Evolutionary conservation across 768 basidiomycete genomes (phyloP).

Genomic region (Astraeus odoratus): DNA sequence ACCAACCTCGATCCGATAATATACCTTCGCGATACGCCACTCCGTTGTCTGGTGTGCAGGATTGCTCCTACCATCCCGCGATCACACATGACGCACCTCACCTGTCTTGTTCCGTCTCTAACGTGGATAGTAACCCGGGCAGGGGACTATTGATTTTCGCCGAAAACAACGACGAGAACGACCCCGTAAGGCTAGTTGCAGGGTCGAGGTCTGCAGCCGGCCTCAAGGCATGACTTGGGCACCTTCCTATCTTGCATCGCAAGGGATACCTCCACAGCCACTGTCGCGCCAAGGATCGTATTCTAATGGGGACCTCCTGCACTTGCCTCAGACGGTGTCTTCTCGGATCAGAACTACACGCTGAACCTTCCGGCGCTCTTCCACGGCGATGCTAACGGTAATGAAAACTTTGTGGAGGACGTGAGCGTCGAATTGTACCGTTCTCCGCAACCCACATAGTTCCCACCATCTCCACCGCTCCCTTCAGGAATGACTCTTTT

Average conservation of each 20-base stretch:
- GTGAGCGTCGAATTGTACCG: constrained; percentile 5
- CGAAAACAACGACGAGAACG: not conserved
- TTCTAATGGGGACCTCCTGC: constrained; percentile 19
- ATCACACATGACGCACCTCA: constrained; percentile 11
- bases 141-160: not conserved
- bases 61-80: constrained; percentile 13
- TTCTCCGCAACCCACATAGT: not conserved
- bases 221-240: constrained; percentile 9
- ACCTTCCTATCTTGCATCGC: constrained; percentile 12
- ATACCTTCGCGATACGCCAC: constrained; percentile 18
- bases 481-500: not conserved
- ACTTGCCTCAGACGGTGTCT: constrained; percentile 11
- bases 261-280: constrained; percentile 24
- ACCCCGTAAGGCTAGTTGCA: not conserved
- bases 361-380: constrained; percentile 15
- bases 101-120: not conserved
- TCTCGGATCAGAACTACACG: constrained; percentile 10
- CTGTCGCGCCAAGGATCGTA: constrained; percentile 18
- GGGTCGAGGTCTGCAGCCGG: constrained; percentile 12
- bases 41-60: constrained; percentile 15
- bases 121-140: not conserved
- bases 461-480: not conserved
- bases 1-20: constrained; percentile 18
- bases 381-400: constrained; percentile 25
- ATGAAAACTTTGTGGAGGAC: constrained; percentile 17